phyloP scores from a whole-genome alignment of 148 eudicot species.

The Linanthus parryae region DNA sequence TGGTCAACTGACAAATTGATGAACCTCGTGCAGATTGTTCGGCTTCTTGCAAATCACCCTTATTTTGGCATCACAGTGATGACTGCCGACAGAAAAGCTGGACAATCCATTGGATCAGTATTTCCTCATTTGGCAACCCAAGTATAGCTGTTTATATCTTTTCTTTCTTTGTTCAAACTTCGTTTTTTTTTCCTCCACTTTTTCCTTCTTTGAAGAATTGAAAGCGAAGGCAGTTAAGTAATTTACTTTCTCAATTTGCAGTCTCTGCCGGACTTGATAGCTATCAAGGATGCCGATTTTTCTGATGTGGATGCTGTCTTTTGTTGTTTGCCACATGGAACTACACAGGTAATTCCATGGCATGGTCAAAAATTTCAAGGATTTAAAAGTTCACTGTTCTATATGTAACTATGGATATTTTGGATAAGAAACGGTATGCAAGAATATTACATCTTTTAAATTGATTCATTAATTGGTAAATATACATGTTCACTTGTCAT shows the following conservation, averaged over 20 bases:
- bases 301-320: slow-evolving; percentile 87
- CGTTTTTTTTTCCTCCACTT: no score
- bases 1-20: no score
- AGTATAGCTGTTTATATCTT: slow-evolving; percentile 24
- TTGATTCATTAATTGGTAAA: no score
- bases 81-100: slow-evolving; percentile 99
- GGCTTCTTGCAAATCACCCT: slow-evolving; percentile 82
- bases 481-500: no score
- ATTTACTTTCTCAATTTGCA: slow-evolving; percentile 16
- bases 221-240: background rate
- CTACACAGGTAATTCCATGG: slow-evolving; percentile 62
- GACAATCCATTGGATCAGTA: slow-evolving; percentile 87
- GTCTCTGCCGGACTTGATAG: slow-evolving; percentile 83
- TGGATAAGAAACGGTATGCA: no score
- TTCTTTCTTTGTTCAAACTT: background rate
- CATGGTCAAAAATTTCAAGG: no score
- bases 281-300: slow-evolving; percentile 86
- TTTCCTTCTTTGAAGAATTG: background rate
- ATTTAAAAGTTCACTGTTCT: background rate
- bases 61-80: slow-evolving; percentile 66
- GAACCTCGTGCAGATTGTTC: slow-evolving; percentile 49
- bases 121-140: slow-evolving; percentile 83
- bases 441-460: no score
- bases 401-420: background rate
- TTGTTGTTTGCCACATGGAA: slow-evolving; percentile 99